A percentile compares a stretch with the other conserved stretches of the same genome.
phyloP scores from a whole-genome alignment of 352 stramenopile genomes.

The Lagenidium giganteum region DNA sequence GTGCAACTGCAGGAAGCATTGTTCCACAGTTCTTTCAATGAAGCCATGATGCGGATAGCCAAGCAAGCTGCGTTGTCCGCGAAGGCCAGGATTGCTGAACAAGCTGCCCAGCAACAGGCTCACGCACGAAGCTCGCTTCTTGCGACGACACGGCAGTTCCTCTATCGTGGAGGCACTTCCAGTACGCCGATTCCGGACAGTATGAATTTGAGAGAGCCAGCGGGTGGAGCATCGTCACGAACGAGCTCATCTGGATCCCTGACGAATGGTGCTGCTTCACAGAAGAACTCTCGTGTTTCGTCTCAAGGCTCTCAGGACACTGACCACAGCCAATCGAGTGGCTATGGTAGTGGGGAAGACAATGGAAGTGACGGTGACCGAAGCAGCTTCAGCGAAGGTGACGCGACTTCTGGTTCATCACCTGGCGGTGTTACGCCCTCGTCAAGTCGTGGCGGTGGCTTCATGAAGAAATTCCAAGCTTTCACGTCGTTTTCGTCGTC shows the following conservation, averaged over 20 bases:
- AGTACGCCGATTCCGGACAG: neutral
- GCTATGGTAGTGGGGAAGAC: constrained; percentile 29
- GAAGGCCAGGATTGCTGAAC: constrained; percentile 78
- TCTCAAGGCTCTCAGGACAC: constrained; percentile 33
- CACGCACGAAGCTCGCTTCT: constrained; percentile 57
- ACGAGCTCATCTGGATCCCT: constrained; percentile 3
- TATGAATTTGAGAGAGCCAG: neutral
- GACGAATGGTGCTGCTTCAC: constrained; percentile 29
- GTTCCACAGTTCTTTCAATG: constrained; percentile 68
- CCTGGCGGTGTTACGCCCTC: neutral
- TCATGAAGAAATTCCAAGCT: constrained; percentile 83
- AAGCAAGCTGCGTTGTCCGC: constrained; percentile 73
- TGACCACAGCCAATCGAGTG: constrained; percentile 19
- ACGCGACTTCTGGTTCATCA: constrained; percentile 9
- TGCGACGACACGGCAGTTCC: constrained; percentile 64
- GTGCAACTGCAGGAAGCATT: constrained; percentile 54
- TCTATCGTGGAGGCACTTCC: constrained; percentile 36
- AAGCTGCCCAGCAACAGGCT: constrained; percentile 66
- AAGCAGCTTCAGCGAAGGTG: constrained; percentile 42
- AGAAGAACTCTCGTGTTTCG: constrained; percentile 35
- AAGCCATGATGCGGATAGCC: constrained; percentile 80
- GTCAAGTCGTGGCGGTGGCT: constrained; percentile 19
- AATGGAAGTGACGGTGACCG: constrained; percentile 30
- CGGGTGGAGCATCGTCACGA: neutral
- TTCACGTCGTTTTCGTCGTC: constrained; percentile 61